These are phyloP conservation scores for Amanita subjunquillea DNA, from an alignment of 768 basidiomycete species.

Conservation along the genomic window DNA sequence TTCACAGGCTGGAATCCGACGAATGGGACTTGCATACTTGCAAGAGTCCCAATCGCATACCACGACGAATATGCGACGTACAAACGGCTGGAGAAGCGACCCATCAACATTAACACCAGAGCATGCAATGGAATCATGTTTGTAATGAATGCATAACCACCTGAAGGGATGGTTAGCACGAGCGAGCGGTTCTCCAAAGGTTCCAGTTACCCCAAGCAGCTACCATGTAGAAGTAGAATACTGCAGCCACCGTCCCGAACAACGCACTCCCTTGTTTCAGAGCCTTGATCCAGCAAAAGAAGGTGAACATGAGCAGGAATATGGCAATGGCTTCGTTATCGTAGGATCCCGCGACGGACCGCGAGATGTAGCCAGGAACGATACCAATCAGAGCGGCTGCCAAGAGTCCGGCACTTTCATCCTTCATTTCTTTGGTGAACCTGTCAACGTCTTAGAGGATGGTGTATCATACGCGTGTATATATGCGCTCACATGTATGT, in stretches of 20 bases:
- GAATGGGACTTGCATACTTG: constrained; percentile 99
- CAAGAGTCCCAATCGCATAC: constrained; percentile 95
- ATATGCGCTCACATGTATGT: constrained; percentile 75
- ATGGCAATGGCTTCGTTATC: constrained; percentile 99
- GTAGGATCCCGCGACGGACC: constrained; percentile 97
- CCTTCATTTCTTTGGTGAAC: constrained; percentile 96
- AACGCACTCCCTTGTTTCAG: constrained; percentile 90
- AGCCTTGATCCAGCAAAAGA: constrained; percentile 95
- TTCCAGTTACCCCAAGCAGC: constrained; percentile 85
- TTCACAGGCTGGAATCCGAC: constrained; percentile 98
- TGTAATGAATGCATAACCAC: constrained; percentile 98
- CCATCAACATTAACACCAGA: constrained; percentile 93
- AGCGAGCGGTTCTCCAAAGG: constrained; percentile 1
- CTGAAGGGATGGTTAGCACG: constrained; percentile 22
- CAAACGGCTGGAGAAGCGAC: constrained; percentile 82
- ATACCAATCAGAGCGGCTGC: constrained; percentile 98
- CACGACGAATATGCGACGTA: constrained; percentile 95
- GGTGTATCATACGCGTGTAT: not conserved
- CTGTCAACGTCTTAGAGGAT: constrained; percentile 25
- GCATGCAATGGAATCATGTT: constrained; percentile 99
- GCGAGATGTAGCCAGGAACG: constrained; percentile 96
- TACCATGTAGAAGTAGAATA: constrained; percentile 99
- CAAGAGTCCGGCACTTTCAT: constrained; percentile 89
- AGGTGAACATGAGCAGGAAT: constrained; percentile 99
- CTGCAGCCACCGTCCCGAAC: constrained; percentile 80